Evolutionary conservation across 2,329 filamentous ascomycete genomes (phyloP), one percentile per base, ranked within the genome.

Genomic region (Epichloe bromicola): DNA sequence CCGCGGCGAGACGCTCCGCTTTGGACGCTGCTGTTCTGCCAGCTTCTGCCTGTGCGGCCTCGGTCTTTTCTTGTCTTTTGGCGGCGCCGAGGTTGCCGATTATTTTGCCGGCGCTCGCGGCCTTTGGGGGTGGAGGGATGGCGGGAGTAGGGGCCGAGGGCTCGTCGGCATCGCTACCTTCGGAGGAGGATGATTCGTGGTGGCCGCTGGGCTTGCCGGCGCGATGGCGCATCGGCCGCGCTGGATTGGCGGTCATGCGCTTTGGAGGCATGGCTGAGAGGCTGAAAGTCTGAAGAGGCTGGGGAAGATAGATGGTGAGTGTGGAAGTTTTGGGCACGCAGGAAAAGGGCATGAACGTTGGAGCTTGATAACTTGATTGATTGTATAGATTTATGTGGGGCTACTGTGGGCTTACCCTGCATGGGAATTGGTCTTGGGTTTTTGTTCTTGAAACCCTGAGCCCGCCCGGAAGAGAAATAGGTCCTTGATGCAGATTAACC

Each of bases 191-290:
- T 19, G 74, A 76, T 12, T 72, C 74, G 54, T 72, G 75, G 8
- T 72, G 75, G 7, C 72, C 77, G 2, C 75, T 71, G 15, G 83
- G 74, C 67, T 96, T 97, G 57, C 93, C 91, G 15, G 91, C 85
- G 53, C 89, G 83, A 61, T 96, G 86, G 52, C 93, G 86, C 58
- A 83, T 80, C 23, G 88, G 86, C 65, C 82, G 83, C 53, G 84
- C 70, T 3, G 88, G 89, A 63, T 96, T 95, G 55, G 90, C 89
- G 56, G 91, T 97, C 87, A 97, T 95, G 62, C 87, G 86, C 66
- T 87, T 89, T 12, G 83, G 80, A 55, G 86, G 83, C 76, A 49
- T 49, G 19, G 14, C n/a, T 42, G 3, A 30, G 3, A 5, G 20
- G 20, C 20, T 20, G 20, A 23, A 26, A 26, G 12, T 1, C 8